A percentile compares a stretch with the other conserved stretches of the same genome.
Conservation (phyloP, 352 stramenopile species). For the Bremia lactucae region DNA sequence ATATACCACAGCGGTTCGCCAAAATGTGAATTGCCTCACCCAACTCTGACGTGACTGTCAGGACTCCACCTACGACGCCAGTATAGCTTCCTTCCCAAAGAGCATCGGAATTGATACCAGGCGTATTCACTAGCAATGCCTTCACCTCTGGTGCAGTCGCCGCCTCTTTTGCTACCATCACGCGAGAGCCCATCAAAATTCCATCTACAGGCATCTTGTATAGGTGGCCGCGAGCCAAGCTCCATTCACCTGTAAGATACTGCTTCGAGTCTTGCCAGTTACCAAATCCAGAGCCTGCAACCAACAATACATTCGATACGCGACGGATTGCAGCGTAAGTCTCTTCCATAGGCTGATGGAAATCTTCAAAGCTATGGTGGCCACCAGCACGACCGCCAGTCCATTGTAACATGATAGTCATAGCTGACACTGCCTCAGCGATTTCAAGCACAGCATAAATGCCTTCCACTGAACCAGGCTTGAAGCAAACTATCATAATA, state of each 20-base stretch:
- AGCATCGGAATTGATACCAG: conserved; percentile 56
- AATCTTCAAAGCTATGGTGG: conserved; percentile 86
- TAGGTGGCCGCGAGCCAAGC: conserved; percentile 30
- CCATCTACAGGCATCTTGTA: conserved; percentile 72
- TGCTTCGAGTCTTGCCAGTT: conserved; percentile 70
- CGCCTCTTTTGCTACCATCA: conserved; percentile 85
- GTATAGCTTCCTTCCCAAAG: conserved; percentile 79
- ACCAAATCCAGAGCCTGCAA: conserved; percentile 81
- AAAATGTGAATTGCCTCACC: conserved; percentile 83
- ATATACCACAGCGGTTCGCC: conserved; percentile 55
- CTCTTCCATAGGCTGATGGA: conserved; percentile 62
- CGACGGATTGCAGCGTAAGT: conserved; percentile 73
- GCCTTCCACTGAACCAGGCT: conserved; percentile 67
- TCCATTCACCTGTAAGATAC: conserved; percentile 84
- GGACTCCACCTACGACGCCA: conserved; percentile 46
- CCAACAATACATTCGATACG: conserved; percentile 71
- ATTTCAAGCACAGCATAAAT: conserved; percentile 78
- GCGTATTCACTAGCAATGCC: conserved; percentile 69
- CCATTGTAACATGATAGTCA: conserved; percentile 84
- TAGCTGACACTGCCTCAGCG: conserved; percentile 36
- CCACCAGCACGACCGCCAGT: conserved; percentile 75
- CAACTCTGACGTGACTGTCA: conserved; percentile 78
- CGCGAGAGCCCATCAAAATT: conserved; percentile 72
- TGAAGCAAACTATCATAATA: conserved; percentile 79
- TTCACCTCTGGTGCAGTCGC: conserved; percentile 76